phyloP scores from a whole-genome alignment of 345 rosid species.

The Populus alba region DNA sequence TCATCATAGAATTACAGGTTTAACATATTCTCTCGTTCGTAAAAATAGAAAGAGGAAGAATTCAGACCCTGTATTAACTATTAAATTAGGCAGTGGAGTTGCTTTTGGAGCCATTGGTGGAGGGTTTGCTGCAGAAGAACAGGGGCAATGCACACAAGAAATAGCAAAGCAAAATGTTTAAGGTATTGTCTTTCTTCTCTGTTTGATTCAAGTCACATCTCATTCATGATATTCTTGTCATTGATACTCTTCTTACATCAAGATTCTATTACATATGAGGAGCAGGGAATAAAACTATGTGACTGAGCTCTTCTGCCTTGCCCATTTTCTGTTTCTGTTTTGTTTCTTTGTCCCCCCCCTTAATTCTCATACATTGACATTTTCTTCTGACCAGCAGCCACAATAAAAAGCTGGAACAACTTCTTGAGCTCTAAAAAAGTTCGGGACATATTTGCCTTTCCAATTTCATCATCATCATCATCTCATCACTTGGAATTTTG shows the following conservation, averaged over 20 bases:
- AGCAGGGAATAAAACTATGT: background rate
- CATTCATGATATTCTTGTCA: background rate
- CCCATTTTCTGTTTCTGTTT: no score
- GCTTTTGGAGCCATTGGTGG: constrained; percentile 76
- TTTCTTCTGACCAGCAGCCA: background rate
- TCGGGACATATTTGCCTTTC: background rate
- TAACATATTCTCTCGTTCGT: background rate
- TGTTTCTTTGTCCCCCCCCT: background rate
- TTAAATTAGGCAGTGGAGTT: constrained; percentile 46
- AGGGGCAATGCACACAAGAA: constrained; percentile 55
- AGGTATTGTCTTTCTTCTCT: constrained; percentile 32
- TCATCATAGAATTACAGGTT: background rate
- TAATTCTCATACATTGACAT: background rate
- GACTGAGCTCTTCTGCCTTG: background rate
- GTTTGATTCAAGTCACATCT: background rate
- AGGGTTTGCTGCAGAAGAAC: constrained; percentile 55
- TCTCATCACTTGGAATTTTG: background rate
- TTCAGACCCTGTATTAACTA: constrained; percentile 2
- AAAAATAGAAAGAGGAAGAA: background rate
- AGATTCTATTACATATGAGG: background rate
- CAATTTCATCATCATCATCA: background rate
- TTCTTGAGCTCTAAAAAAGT: background rate
- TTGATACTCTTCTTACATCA: background rate
- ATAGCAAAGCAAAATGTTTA: constrained; percentile 50
- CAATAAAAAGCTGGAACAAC: background rate